Evolutionary conservation across 331 rosid genomes (phyloP), one percentile per base, ranked within the genome.

Genomic region (Quercus phellos): DNA sequence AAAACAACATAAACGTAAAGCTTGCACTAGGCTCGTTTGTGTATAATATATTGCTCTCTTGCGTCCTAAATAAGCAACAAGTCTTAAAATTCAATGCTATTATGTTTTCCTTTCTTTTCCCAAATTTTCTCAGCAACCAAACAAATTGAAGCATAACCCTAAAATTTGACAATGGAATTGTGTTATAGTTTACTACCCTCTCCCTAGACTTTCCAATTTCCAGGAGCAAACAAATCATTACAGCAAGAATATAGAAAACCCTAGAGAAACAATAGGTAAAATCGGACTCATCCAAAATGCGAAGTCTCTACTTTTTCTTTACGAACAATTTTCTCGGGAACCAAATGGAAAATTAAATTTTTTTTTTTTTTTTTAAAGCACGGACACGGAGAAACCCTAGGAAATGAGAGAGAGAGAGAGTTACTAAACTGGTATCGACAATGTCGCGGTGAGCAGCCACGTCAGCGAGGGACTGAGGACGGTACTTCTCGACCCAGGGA

Each of bases 401-500:
- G 79, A 22, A 18, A 18, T 5, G 26, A 24, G 26, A 24, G 26
- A 24, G 26, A 29, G 0, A 35, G 9, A 12, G 2, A 58, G 29
- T 22, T 22, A 34, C 50, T 83, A 77, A 78, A 89, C 93, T 89
- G 83, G 93, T 89, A 70, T 89, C 89, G 22, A 89, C 85, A 51
- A 87, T 89, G 84, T 89, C 93, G 54, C 93, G 90, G 73, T 89
- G 93, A 29, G 93, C 90, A 26, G 90, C 89, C 58, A 89, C 90
- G 53, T 89, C 89, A 21, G 83, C 90, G 50, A 89, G 89, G 77
- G 90, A 87, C 72, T 89, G 88, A 12, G 93, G 93, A 12, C 93
- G 93, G 80, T 84, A 89, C 77, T 89, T 89, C 85, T 89, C 90
- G 51, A 89, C 93, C 90, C 90, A 87, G 26, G 88, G 90, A 34